A percentile compares a stretch with the other conserved stretches of the same genome.
phyloP scores from a whole-genome alignment of 2,329 filamentous ascomycete species.

The Cercospora brassicicola region DNA sequence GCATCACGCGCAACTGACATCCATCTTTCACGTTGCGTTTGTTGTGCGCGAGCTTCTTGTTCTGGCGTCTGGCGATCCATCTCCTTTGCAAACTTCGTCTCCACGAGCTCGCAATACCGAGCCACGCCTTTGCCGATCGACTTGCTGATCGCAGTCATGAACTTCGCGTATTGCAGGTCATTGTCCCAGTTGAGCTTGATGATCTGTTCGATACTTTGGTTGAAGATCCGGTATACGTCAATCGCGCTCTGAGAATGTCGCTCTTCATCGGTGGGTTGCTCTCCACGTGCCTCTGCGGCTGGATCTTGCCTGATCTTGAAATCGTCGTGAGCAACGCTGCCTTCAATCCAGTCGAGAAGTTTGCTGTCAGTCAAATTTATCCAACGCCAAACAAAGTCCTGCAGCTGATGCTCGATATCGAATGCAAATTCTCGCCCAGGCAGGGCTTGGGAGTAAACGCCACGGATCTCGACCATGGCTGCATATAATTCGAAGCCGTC shows the following conservation, averaged over 20 bases:
- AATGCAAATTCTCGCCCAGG: slow-evolving; percentile 77
- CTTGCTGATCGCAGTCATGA: slow-evolving; percentile 91
- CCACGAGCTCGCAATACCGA: slow-evolving; percentile 86
- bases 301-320: slow-evolving; percentile 73
- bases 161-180: slow-evolving; percentile 88
- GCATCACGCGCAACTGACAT: slow-evolving; percentile 92
- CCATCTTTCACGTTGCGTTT: slow-evolving; percentile 87
- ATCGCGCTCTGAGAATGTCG: slow-evolving; percentile 91
- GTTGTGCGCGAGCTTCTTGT: slow-evolving; percentile 73
- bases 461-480: slow-evolving; percentile 80
- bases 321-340: slow-evolving; percentile 84
- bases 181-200: slow-evolving; percentile 88
- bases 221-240: slow-evolving; percentile 91
- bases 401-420: slow-evolving; percentile 79
- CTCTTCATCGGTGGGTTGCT: slow-evolving; percentile 70
- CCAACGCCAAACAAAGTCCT: slow-evolving; percentile 96
- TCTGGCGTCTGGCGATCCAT: slow-evolving; percentile 91
- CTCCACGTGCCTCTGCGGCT: slow-evolving; percentile 51
- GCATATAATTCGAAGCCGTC: slow-evolving; percentile 94
- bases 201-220: slow-evolving; percentile 84
- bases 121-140: slow-evolving; percentile 79
- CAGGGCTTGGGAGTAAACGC: slow-evolving; percentile 73
- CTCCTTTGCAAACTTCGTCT: slow-evolving; percentile 80
- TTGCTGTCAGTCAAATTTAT: slow-evolving; percentile 76
- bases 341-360: slow-evolving; percentile 80